Base-by-base conservation (phyloP, 768 basidiomycete genomes). In the Cystofilobasidium ferigula region DNA sequence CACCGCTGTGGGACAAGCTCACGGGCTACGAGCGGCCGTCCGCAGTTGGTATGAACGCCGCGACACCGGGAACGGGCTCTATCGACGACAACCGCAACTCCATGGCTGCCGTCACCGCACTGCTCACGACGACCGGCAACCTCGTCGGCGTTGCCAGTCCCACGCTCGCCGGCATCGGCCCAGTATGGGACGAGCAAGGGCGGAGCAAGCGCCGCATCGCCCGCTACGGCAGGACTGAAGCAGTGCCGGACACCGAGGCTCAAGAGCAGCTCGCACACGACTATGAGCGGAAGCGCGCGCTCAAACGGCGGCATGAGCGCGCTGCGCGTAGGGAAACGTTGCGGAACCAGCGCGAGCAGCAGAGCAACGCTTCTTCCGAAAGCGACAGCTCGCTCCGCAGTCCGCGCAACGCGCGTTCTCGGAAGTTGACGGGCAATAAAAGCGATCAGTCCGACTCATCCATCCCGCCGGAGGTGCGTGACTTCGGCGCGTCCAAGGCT, bases 41-140 rank as follows among this genome's bases (percentile, higher is more conserved):
- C 18, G 28, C 51, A 2, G 20, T 54, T 6, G 28, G 51, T 8
- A 54, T 54, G 51, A 54, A 54, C 51, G 51, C 20, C 51, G 2
- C 6, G 12, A 54, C 51, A 2, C 51, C 51, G 5, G 51, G 51
- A 2, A 54, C 51, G 5, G 51, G 51, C 51, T 30, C 26, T 5
- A 26, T 22, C 28, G 51, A 3, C 2, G 51, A 54, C 51, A 54
- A 54, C 51, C 51, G 51, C 8, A 18, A 28, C 26, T 28, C 51
- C 5, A 54, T 54, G 51, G 32, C 28, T n/a, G 30, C 51, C 51
- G 32, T 54, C 20, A 54, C 51, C 14, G 58, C 58, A 28, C 58
- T 60, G 14, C 42, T 60, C 38, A 45, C 58, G 16, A 60, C 58
- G 24, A 38, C 58, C 18, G 58, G 58, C 38, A 60, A 60, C 43